Base-by-base conservation (phyloP, 768 basidiomycete genomes). In the Rhodotorula graminis region DNA sequence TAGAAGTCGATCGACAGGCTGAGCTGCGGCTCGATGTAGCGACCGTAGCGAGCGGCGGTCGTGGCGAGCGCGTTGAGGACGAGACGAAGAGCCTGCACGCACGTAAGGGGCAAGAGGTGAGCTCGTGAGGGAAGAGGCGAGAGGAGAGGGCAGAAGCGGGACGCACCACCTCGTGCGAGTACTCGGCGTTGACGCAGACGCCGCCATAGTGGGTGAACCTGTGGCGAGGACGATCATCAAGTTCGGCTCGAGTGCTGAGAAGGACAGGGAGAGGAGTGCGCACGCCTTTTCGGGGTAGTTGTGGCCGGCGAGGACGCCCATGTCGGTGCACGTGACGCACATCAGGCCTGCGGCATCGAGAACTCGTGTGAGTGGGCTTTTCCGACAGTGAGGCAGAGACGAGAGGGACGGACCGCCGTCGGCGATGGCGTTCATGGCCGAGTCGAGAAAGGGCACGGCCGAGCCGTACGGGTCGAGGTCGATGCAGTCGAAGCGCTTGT, bases 231-330 rank as follows among this genome's bases (percentile, higher is more conserved):
- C 25, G 31, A 37, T 33, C 16, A 19, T 19, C 16, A 2, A 19
- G 33, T 37, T 5, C 9, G 5, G 7, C 11, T 15, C 23, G 21
- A 23, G 10, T 59, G 42, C 14, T n/a, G 27, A 12, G 53, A 4
- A n/a, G 4, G 27, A 11, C 37, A 11, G 46, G 8, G n/a, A 46
- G 31, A 52, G 47, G 68, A 75, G n/a, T n/a, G n/a, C 83, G 71
- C 77, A 92, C 95, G 92, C 93, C 87, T 99, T 99, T 80, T 99
- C 96, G 8, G 94, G 89, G 80, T 90, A 96, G 80, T 97, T 97
- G 19, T 86, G 88, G 4, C 93, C 93, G 0, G 94, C 96, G 33
- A 98, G 85, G 18, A 99, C 93, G 14, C 93, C 87, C 71, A 96
- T 84, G 80, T 99, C 96, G 2, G 96, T 99, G 82, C 96, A 98